Percentiles rank a stretch among this genome's conserved stretches.
These are phyloP conservation scores for Leccinum proximum DNA, from an alignment of 1,284 basidiomycete genomes.

Conservation along the genomic window DNA sequence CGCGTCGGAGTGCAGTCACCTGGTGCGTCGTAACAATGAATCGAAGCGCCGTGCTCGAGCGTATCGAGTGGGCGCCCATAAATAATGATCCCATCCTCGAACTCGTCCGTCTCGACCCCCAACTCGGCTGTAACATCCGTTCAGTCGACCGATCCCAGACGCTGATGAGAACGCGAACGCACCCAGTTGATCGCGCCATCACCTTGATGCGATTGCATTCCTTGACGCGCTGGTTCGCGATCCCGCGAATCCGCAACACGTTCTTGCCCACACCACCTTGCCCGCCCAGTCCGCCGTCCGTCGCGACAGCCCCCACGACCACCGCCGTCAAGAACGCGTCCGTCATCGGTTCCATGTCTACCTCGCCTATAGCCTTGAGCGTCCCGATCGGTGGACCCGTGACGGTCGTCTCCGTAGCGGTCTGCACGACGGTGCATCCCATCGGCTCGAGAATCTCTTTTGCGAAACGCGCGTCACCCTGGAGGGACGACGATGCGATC, in stretches of 20 bases:
- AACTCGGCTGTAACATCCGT: constrained; percentile 72
- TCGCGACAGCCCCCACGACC: constrained; percentile 87
- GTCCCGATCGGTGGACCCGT: constrained; percentile 87
- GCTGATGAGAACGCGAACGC: neutral
- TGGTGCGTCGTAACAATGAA: constrained; percentile 98
- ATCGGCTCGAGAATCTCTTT: constrained; percentile 92
- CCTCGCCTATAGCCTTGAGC: constrained; percentile 57
- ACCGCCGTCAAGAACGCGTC: constrained; percentile 98
- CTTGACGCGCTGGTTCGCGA: constrained; percentile 98
- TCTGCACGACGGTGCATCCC: constrained; percentile 93
- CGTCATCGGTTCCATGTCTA: constrained; percentile 99
- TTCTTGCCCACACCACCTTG: constrained; percentile 30
- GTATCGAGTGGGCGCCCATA: constrained; percentile 69
- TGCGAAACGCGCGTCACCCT: constrained; percentile 96
- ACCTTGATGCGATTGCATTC: constrained; percentile 97
- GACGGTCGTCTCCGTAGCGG: constrained; percentile 88
- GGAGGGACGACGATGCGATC: constrained; percentile 89
- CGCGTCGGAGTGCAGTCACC: constrained; percentile 74
- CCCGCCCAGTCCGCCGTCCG: constrained; percentile 34
- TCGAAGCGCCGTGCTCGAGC: constrained; percentile 67
- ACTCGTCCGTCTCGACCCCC: constrained; percentile 89
- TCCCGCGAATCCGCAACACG: constrained; percentile 86
- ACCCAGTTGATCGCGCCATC: constrained; percentile 94
- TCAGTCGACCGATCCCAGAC: constrained; percentile 2
- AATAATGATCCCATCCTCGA: constrained; percentile 92